Evolutionary conservation across 371 early-diverging fungal species (phyloP), one percentile per base, ranked within the genome.

Genomic region (Syncephalastrum sp.): DNA sequence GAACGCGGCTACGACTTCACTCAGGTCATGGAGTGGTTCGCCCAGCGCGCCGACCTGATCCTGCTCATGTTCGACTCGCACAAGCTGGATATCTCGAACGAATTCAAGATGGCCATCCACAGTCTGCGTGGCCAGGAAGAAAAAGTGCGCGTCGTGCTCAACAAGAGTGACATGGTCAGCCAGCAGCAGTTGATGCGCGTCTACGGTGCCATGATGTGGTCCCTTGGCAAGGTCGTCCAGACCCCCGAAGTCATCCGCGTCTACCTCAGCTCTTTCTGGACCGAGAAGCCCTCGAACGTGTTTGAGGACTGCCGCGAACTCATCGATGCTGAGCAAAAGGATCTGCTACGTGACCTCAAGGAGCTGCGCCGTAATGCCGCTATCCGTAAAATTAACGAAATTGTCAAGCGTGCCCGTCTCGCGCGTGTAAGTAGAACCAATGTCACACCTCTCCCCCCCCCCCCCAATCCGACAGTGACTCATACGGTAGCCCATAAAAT

Each of bases 131-230:
- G 92, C 5, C 89, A 93, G 56, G 92, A 91, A 57, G 95, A 94
- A 55, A 94, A 94, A 62, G 82, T 92, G 7, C 79, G 91, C 24
- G 85, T 94, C 0, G 86, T 94, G 13, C 74, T 94, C 17, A 94
- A 94, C 78, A 94, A 94, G 70, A 86, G 89, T 50, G 92, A 94
- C 63, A 87, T 85, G 87, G 87, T 94, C 45, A 87, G 74, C 60
- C 85, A 87, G 47, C 93, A 94, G 61, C 91, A 95, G 73, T 69
- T 94, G 54, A 89, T 94, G 91, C 81, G 95, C 21, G 94, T 94
- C 75, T 91, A 91, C 62, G 95, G 95, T 56, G 95, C 95, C 12
- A 72, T 94, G 74, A 94, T 94, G 95, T 94, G 94, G 94, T 92
- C 94, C 21, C 78, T 94, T 12, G 95, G 95, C 50, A 91, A 91